Conservation (phyloP, 495 filamentous ascomycete genomes). For the Usnea hakonensis region DNA sequence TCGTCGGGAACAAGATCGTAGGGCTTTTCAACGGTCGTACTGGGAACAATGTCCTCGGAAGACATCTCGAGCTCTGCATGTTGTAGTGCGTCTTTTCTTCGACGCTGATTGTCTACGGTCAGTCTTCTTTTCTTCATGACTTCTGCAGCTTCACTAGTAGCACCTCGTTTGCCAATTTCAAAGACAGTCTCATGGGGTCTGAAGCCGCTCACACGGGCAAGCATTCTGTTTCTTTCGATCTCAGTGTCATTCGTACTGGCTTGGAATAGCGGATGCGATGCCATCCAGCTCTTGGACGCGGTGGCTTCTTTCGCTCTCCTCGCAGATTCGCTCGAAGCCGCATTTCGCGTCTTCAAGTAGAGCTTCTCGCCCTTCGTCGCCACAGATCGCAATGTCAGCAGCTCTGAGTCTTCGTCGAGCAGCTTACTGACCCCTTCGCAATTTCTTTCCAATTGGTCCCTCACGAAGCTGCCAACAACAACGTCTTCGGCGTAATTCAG, state of each 20-base stretch:
- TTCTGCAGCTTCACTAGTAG: slow-evolving; percentile 59
- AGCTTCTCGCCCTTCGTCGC: slow-evolving; percentile 85
- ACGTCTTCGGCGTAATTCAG: slow-evolving; percentile 73
- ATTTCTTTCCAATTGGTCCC: slow-evolving; percentile 61
- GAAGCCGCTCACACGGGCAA: slow-evolving; percentile 77
- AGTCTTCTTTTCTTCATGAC: slow-evolving; percentile 66
- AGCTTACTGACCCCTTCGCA: slow-evolving; percentile 75
- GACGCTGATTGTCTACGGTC: slow-evolving; percentile 35
- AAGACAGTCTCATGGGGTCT: slow-evolving; percentile 90
- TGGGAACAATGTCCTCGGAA: not conserved
- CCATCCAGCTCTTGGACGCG: slow-evolving; percentile 55
- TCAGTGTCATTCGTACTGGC: slow-evolving; percentile 55
- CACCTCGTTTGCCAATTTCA: slow-evolving; percentile 67
- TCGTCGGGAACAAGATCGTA: slow-evolving; percentile 19
- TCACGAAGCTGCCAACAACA: slow-evolving; percentile 62
- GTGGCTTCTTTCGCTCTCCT: slow-evolving; percentile 74
- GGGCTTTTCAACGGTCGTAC: slow-evolving; percentile 28
- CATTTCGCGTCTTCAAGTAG: slow-evolving; percentile 80
- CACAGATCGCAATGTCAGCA: slow-evolving; percentile 60
- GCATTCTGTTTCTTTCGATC: slow-evolving; percentile 69
- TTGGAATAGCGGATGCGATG: slow-evolving; percentile 69
- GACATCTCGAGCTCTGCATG: slow-evolving; percentile 3
- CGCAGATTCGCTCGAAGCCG: slow-evolving; percentile 78
- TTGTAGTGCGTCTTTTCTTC: slow-evolving; percentile 32
- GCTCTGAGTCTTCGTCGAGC: slow-evolving; percentile 64